Evolutionary conservation across 2,329 filamentous ascomycete species (phyloP).

Genomic region (Fusarium begoniae): DNA sequence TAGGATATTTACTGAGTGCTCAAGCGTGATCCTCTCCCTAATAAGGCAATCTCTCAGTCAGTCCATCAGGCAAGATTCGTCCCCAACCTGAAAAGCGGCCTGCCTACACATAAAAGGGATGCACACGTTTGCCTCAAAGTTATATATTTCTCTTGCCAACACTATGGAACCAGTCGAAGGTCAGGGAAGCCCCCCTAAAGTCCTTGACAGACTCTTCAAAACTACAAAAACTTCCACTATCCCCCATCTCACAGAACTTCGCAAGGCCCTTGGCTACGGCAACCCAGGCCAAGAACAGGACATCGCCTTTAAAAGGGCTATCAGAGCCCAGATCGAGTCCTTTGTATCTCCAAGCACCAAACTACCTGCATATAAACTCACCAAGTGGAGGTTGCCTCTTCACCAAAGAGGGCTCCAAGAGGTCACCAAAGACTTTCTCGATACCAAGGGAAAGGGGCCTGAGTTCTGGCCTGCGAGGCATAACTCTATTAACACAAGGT

Average conservation of each 20-base stretch:
- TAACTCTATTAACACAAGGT: not conserved
- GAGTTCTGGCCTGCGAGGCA: slow-evolving; percentile 32
- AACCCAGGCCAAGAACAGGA: slow-evolving; percentile 1
- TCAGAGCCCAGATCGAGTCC: not conserved
- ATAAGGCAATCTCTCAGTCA: not conserved
- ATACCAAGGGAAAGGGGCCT: slow-evolving; percentile 15
- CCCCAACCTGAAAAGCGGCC: not conserved
- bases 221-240: slow-evolving; percentile 9
- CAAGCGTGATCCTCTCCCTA: not conserved
- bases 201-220: not conserved
- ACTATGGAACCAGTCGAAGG: slow-evolving; percentile 1
- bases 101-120: not conserved
- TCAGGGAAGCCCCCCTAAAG: not conserved
- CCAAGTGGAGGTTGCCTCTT: slow-evolving; percentile 11
- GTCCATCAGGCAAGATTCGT: not conserved
- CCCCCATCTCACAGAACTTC: slow-evolving; percentile 25
- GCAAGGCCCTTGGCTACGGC: slow-evolving; percentile 29
- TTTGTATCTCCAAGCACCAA: slow-evolving; percentile 13
- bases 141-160: not conserved
- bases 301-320: slow-evolving; percentile 28
- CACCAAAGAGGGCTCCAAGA: slow-evolving; percentile 33
- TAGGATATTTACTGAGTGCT: not conserved
- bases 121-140: not conserved
- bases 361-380: not conserved
- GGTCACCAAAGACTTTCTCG: slow-evolving; percentile 26